Percentiles rank a stretch among this genome's conserved stretches.
Evolutionary conservation across 2,329 filamentous ascomycete species (phyloP).

Genomic region (Alternaria tenuissima): DNA sequence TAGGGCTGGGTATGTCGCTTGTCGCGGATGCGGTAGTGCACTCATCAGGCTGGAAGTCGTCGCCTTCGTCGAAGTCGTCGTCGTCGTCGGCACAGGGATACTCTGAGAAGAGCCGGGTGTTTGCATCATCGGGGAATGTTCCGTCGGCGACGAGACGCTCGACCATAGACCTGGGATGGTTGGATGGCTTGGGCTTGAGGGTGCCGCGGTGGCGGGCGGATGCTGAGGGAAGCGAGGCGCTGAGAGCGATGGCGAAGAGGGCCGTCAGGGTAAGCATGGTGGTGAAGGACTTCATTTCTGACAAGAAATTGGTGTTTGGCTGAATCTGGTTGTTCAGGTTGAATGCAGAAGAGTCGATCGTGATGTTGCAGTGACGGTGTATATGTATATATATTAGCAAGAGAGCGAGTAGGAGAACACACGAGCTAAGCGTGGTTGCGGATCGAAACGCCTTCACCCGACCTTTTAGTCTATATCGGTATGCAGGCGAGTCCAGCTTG

Average conservation of each 20-base stretch:
- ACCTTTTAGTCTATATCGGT: not conserved
- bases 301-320: not conserved
- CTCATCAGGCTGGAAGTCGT: too few relatives aligned
- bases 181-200: too few relatives aligned
- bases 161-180: not conserved
- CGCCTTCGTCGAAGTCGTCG: not conserved
- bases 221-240: not conserved
- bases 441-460: not conserved
- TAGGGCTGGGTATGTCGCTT: too few relatives aligned
- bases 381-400: too few relatives aligned
- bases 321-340: too few relatives aligned
- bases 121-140: not conserved
- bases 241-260: not conserved
- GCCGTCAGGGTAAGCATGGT: not conserved
- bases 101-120: not conserved
- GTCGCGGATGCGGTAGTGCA: too few relatives aligned
- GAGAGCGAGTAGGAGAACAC: not conserved
- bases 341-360: too few relatives aligned
- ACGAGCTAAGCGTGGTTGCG: not conserved
- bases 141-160: not conserved
- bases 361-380: too few relatives aligned
- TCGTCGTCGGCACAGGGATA: not conserved
- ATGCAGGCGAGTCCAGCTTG: too few relatives aligned
- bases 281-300: not conserved
- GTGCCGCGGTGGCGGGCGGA: too few relatives aligned